Base-by-base conservation (phyloP, 179 eudicot genomes). In the Beta lomatogona region DNA sequence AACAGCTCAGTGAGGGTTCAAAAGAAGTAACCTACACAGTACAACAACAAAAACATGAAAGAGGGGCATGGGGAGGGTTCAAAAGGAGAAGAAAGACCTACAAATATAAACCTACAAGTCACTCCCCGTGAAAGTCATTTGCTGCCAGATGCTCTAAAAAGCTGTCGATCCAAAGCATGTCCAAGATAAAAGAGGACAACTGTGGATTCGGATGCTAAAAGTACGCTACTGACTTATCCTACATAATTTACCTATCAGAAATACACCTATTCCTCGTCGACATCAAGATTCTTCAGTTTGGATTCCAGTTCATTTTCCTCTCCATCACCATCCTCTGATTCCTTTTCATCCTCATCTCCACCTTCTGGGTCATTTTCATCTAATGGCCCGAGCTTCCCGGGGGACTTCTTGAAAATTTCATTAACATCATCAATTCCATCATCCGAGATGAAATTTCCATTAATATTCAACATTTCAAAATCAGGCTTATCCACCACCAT, bases 281-380 rank as follows among this genome's bases (percentile, higher is more conserved):
- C 92, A 75, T 78, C 91, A 21, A 91, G 93, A 5, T 85, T 84
- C 79, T 90, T 85, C 85, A 91, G 84, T 81, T 89, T 86, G 9
- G 86, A 77, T 77, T 89, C 93, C 53, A 92, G 77, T 73, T 86
- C 93, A 79, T 58, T 79, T 2, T 77, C 83, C n/a, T 46, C 71
- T 45, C 80, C 84, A 66, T 83, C 83, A 65, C 74, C 75, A 25
- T 83, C 89, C 45, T 79, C 86, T 0, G 78, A 81, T 18, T 87
- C 86, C 19, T 85, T 86, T 18, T 88, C 87, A 69, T 91, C 76
- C 16, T 84, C 89, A 60, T 89, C 93, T 68, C 73, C 89, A 41
- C 91, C 93, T 65, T 90, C 91, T 12, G 95, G 93, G 79, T 92
- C 95, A 80, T 90, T 92, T 77, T 92, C 95, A 41, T 92, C 91